Evolutionary conservation across 2,329 filamentous ascomycete genomes (phyloP), one percentile per base, ranked within the genome.

Genomic region (Pseudogymnoascus sp.): DNA sequence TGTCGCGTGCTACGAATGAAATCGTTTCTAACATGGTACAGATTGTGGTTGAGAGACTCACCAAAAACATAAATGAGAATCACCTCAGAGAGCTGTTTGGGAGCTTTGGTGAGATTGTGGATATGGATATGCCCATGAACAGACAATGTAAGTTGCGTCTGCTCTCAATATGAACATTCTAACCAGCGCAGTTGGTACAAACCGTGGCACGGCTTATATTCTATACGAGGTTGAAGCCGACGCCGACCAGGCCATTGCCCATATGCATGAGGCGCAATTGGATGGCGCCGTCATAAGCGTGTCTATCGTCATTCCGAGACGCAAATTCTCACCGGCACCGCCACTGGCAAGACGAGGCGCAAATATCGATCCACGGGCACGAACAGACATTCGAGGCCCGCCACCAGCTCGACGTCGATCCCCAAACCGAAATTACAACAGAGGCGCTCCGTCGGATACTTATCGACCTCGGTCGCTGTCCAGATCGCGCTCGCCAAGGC

Each of bases 31-130:
- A 71, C 35, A 7, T 31, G 21, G 27, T 41, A 9, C 69, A 97
- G 90, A 92, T 99, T 72, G 91, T 99, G 15, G 89, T 99, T 55
- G 94, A 99, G 75, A 92, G 95, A 66, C 81, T 99, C 71, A 96
- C 93, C 3, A 96, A 95, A 75, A 97, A 96, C 71, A 88, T 99
- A 68, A 95, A 90, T 63, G 90, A 93, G 73, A 84, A 84, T 15
- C 94, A 99, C 71, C 79, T 99, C 5, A 84, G 85, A 67, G 94
- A 99, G 73, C 96, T 99, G 64, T 99, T 99, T 72, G 89, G 90
- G 58, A 82, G 84, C 38, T 99, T 94, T 73, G 94, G 94, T 59
- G 81, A 83, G 17, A 95, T 99, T 68, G 84, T 88, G 69, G 91
- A 94, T 68, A 79, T 99, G 21, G 91, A 97, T 71, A 84, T 99